Conservation (phyloP, 441 rosid genomes). For the Brassica balearica region DNA sequence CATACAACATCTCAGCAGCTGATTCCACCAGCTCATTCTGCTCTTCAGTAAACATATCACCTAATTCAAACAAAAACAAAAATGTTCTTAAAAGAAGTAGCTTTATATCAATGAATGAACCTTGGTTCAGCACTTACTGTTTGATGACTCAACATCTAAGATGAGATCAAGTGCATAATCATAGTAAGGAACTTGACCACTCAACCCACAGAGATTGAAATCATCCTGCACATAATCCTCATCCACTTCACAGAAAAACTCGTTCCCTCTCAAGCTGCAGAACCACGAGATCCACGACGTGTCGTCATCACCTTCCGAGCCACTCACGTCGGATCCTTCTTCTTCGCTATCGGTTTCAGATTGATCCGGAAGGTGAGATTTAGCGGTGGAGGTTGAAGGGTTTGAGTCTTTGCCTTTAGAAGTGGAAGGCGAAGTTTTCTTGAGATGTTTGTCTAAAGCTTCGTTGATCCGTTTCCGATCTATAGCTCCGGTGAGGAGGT, state of each 20-base stretch:
- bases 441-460: constrained; percentile 84
- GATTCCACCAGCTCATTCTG: constrained; percentile 94
- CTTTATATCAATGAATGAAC: not conserved
- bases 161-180: constrained; percentile 80
- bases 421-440: constrained; percentile 80
- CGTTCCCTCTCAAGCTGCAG: constrained; percentile 83
- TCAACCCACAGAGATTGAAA: constrained; percentile 87
- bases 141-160: constrained; percentile 84
- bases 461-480: constrained; percentile 86
- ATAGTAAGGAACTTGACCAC: constrained; percentile 87
- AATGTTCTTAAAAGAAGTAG: not conserved
- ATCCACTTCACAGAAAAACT: constrained; percentile 91
- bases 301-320: constrained; percentile 84
- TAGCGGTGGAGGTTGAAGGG: constrained; percentile 74
- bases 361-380: constrained; percentile 63
- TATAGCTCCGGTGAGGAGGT: constrained; percentile 56
- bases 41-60: constrained; percentile 91
- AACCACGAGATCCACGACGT: constrained; percentile 97
- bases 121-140: constrained; percentile 52
- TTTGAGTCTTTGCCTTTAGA: constrained; percentile 67
- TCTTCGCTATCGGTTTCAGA: constrained; percentile 77
- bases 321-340: constrained; percentile 83
- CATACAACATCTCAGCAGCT: constrained; percentile 92
- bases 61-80: constrained; percentile 38
- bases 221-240: constrained; percentile 96